Percentiles rank a stretch among this genome's conserved stretches.
Conservation (phyloP, 768 basidiomycete genomes). For the Leccinum disarticulatum region DNA sequence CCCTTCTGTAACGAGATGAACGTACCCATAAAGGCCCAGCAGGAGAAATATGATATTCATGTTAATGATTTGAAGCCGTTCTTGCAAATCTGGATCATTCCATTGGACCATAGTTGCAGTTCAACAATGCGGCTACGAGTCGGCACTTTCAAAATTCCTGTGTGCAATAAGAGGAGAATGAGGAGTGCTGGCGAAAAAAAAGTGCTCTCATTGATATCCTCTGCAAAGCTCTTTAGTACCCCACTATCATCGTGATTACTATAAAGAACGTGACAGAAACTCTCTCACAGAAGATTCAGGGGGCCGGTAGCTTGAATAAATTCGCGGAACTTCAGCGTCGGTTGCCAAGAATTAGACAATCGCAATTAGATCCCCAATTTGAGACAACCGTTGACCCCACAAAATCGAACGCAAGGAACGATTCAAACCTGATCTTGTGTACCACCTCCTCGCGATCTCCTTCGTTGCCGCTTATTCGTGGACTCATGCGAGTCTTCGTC, state of each 20-base stretch:
- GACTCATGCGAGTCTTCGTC: too few species aligned
- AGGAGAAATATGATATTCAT: constrained; percentile 18
- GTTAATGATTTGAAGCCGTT: neutral
- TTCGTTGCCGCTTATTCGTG: too few species aligned
- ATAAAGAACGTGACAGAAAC: neutral
- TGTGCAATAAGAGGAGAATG: neutral
- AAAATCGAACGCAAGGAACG: neutral
- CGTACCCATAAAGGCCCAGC: constrained; percentile 29
- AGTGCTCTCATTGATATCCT: neutral
- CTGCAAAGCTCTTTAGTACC: neutral
- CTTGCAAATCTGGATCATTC: constrained; percentile 9
- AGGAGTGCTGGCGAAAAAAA: neutral
- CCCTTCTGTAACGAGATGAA: neutral
- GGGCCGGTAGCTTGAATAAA: neutral
- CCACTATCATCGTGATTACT: neutral
- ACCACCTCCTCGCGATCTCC: too few species aligned
- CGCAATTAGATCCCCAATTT: too few species aligned
- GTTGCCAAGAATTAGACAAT: neutral
- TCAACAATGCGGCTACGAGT: neutral
- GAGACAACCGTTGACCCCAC: neutral
- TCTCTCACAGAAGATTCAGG: neutral
- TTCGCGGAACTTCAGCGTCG: neutral
- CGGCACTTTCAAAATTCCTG: neutral
- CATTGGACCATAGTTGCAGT: constrained; percentile 23
- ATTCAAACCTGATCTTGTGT: neutral